These are phyloP conservation scores for Pyrrhoderma noxium DNA, from an alignment of 1,284 basidiomycete species.

Conservation along the genomic window DNA sequence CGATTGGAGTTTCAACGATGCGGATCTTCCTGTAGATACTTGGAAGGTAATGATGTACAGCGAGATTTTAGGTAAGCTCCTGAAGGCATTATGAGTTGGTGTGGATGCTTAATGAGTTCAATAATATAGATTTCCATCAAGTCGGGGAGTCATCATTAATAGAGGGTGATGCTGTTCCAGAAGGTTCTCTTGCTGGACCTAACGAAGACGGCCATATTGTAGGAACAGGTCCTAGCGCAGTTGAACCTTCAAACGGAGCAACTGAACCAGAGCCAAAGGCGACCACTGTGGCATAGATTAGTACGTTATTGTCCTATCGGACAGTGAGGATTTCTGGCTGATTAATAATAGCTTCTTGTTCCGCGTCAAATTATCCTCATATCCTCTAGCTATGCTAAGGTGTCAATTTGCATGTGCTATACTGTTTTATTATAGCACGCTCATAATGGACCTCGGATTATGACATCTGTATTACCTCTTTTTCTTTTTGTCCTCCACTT, in stretches of 20 bases:
- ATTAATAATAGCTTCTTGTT: no score
- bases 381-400: no score
- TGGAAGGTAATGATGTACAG: conserved; percentile 99
- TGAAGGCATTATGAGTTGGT: background rate
- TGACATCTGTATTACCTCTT: no score
- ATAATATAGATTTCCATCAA: conserved; percentile 66
- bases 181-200: conserved; percentile 60
- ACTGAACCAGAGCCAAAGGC: background rate
- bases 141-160: conserved; percentile 45
- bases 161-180: conserved; percentile 36
- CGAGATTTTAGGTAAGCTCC: conserved; percentile 80
- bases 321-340: no score
- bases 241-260: background rate
- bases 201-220: conserved; percentile 30
- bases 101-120: background rate
- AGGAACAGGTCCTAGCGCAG: conserved; percentile 8
- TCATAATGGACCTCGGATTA: conserved; percentile 9
- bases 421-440: conserved; percentile 9
- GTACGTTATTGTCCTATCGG: no score
- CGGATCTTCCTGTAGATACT: conserved; percentile 97
- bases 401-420: background rate
- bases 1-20: conserved; percentile 99
- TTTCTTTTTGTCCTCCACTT: background rate
- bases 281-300: no score
- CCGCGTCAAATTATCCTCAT: no score